These are phyloP conservation scores for Myxozyma udenii DNA, from an alignment of 805 yeast species.

Conservation along the genomic window DNA sequence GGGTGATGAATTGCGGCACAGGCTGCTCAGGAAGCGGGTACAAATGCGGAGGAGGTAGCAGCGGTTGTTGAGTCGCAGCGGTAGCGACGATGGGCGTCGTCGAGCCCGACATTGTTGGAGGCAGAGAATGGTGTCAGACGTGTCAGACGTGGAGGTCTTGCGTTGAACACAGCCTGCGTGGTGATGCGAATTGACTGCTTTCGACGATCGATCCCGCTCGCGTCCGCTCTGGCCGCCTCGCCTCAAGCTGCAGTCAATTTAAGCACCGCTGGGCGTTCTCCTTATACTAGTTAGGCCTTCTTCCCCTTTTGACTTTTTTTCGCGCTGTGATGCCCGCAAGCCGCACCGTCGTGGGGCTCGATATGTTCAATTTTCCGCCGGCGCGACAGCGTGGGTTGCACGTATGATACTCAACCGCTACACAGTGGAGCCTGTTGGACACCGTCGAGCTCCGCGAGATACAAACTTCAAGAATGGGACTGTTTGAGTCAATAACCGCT, in stretches of 20 bases:
- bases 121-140: neutral
- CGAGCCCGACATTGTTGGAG: neutral
- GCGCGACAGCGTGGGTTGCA: too few species aligned
- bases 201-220: neutral
- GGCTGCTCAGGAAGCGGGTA: slow-evolving; percentile 35
- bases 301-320: too few species aligned
- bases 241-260: neutral
- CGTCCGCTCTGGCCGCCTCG: neutral
- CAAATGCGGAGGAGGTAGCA: slow-evolving; percentile 25
- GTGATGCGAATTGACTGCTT: neutral
- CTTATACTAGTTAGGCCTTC: neutral
- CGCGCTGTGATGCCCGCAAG: too few species aligned
- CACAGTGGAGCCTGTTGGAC: too few species aligned
- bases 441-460: too few species aligned
- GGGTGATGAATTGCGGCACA: slow-evolving; percentile 41
- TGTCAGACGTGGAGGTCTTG: neutral
- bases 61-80: slow-evolving; percentile 7
- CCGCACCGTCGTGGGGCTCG: too few species aligned
- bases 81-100: slow-evolving; percentile 2
- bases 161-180: neutral
- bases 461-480: too few species aligned
- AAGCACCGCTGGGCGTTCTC: neutral
- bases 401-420: too few species aligned
- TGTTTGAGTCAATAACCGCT: slow-evolving; percentile 11
- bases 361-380: too few species aligned